Evolutionary conservation across 2,329 filamentous ascomycete genomes (phyloP), one percentile per base, ranked within the genome.

Genomic region (Talaromyces sp.): DNA sequence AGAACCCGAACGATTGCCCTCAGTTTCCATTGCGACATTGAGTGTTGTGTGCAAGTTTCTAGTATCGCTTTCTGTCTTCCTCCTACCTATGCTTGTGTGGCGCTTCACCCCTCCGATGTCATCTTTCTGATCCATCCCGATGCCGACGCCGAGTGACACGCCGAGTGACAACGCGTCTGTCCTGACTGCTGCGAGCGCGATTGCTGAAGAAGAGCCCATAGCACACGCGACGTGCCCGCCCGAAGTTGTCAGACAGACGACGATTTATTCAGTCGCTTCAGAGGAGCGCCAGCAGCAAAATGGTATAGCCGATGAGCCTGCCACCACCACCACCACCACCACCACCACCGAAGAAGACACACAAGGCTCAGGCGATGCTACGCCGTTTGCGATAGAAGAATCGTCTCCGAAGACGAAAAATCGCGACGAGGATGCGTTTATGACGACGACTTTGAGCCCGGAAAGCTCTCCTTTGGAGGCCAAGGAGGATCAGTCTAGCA

Each of bases 71-170:
- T 5, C 23, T 9, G 51, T 36, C 18, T n/a, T 36, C 53, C 33
- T 54, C 62, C 50, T 55, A 57, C 52, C 51, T 61, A 62, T 64
- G 51, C 59, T 23, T 65, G 60, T 64, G 61, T 65, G 23, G 63
- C 63, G 62, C 66, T 67, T 69, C 66, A 69, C 61, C 71, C 53
- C 69, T 69, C 73, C 73, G 68, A 75, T 77, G 73, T 73, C 67
- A 70, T 67, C 67, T 67, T 66, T 67, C 66, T 77, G 64, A 75
- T 71, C 70, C 68, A 70, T 72, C 72, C 76, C 73, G 74, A 83
- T 83, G 81, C 81, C 81, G 69, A 82, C 80, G 61, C 78, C 76
- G 68, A 78, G 75, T 72, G 68, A 74, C 75, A 82, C 80, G 61
- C 78, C 76, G 68, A 78, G 75, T 72, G 68, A 74, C 75, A 77